Evolutionary conservation across 164 flowering plant species (phyloP), one percentile per base, ranked within the genome.

Genomic region (Vitis riparia): DNA sequence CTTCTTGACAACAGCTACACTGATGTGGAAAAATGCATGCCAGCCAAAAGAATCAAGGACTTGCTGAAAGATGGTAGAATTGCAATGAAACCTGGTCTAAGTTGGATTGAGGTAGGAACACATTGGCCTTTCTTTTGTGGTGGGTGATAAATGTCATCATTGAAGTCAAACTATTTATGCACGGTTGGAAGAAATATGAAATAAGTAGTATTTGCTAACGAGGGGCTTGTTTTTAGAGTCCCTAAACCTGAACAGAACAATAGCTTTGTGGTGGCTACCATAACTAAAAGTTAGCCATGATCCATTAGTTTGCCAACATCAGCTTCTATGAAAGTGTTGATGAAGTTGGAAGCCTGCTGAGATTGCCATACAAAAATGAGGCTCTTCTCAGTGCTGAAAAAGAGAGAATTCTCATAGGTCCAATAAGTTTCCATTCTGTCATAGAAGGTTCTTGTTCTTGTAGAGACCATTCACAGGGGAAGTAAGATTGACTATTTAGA

Each of bases 11-110:
- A 88, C 73, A 78, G 83, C 23, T 87, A 82, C 69, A 59, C 63
- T 14, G 87, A 81, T 63, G 74, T 83, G 29, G 87, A 85, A 14
- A 65, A 74, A 30, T 63, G 77, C 6, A 30, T 49, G 1, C 63
- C 68, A 0, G 90, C 89, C 8, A 68, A 55, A 9, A 37, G 75
- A 65, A 71, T 87, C 27, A 82, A 89, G 59, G 77, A 84, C 10
- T 68, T 85, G 77, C 85, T 89, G 88, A 77, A 64, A 51, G 71
- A 73, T 9, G 65, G 81, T 30, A 78, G 86, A 30, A 58, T 87
- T 55, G 85, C 80, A 80, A 89, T 87, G 73, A 89, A 87, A 72
- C 88, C 90, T 9, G 91, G 90, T 55, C 51, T 82, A 27, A 85
- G 91, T 71, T 87, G 89, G 93, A 83, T 89, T 58, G 81, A 87